A percentile compares a stretch with the other conserved stretches of the same genome.
Evolutionary conservation across 352 stramenopile species (phyloP).

Genomic region (Phytophthora syringae): DNA sequence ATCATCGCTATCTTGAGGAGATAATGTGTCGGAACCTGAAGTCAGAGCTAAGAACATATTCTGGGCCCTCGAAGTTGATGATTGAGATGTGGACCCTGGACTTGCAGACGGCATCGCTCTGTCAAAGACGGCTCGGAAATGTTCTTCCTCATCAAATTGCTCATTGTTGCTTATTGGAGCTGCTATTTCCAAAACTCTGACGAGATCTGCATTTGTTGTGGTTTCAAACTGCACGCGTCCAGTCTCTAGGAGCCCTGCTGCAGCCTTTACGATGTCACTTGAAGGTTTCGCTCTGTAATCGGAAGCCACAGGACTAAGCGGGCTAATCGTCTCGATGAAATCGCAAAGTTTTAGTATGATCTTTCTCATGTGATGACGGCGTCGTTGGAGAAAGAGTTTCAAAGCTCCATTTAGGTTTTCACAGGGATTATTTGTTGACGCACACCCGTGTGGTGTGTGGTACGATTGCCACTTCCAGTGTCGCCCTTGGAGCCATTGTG

Average conservation of each 20-base stretch:
- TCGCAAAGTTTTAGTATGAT: not conserved
- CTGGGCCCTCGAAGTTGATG: too few relatives aligned
- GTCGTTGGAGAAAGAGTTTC: conserved; percentile 2
- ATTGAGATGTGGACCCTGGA: too few relatives aligned
- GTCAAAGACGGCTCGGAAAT: too few relatives aligned
- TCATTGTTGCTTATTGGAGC: too few relatives aligned
- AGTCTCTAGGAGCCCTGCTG: not conserved
- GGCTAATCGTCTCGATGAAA: not conserved
- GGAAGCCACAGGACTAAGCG: not conserved
- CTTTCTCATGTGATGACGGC: not conserved
- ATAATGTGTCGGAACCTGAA: too few relatives aligned
- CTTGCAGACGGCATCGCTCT: too few relatives aligned
- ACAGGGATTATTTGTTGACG: conserved; percentile 2
- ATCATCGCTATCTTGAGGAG: not conserved
- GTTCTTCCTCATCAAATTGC: too few relatives aligned
- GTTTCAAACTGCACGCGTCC: not conserved
- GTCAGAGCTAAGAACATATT: too few relatives aligned
- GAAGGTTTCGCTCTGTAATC: not conserved
- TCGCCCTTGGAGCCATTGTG: not conserved
- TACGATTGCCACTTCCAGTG: conserved; percentile 1
- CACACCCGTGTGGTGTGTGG: not conserved
- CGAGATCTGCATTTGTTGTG: not conserved
- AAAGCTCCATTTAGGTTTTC: conserved; percentile 5
- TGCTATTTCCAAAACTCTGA: not conserved
- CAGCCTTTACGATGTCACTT: not conserved